These are phyloP conservation scores for Penicillium sclerotigenum DNA, from an alignment of 2,329 filamentous ascomycete genomes.

Conservation along the genomic window DNA sequence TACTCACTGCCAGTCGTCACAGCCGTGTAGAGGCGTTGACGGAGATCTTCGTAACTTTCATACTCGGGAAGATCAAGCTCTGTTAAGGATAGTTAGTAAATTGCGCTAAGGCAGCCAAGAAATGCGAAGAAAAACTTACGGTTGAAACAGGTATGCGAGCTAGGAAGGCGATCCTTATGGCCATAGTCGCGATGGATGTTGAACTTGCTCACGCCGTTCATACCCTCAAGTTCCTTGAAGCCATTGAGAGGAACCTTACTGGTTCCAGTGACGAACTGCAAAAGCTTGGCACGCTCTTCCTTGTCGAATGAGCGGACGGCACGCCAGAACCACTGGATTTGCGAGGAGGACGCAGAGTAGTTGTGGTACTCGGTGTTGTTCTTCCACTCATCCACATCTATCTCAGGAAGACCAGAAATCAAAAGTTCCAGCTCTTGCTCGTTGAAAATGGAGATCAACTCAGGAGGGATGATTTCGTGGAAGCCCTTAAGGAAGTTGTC, in stretches of 20 bases:
- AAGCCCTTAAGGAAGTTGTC: conserved; percentile 88
- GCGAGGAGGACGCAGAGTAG: conserved; percentile 87
- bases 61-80: conserved; percentile 98
- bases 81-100: conserved; percentile 46
- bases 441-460: conserved; percentile 95
- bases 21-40: conserved; percentile 84
- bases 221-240: conserved; percentile 98
- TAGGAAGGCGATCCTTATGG: conserved; percentile 90
- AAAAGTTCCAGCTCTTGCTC: conserved; percentile 95
- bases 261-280: conserved; percentile 97
- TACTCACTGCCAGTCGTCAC: conserved; percentile 98
- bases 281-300: conserved; percentile 92
- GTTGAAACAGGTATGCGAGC: conserved; percentile 98
- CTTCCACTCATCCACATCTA: conserved; percentile 98
- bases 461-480: conserved; percentile 95
- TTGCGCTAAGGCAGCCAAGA: not conserved
- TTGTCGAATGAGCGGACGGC: conserved; percentile 97
- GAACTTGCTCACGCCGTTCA: conserved; percentile 97
- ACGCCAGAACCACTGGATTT: conserved; percentile 99
- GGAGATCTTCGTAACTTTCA: conserved; percentile 87
- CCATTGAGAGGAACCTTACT: conserved; percentile 97
- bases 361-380: conserved; percentile 98
- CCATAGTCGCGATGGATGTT: conserved; percentile 98
- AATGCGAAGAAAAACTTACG: conserved; percentile 61
- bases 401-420: conserved; percentile 94